Percentiles rank a stretch among this genome's conserved stretches.
Conservation (phyloP, 495 filamentous ascomycete species). For the Hypomontagnella monticulosa region DNA sequence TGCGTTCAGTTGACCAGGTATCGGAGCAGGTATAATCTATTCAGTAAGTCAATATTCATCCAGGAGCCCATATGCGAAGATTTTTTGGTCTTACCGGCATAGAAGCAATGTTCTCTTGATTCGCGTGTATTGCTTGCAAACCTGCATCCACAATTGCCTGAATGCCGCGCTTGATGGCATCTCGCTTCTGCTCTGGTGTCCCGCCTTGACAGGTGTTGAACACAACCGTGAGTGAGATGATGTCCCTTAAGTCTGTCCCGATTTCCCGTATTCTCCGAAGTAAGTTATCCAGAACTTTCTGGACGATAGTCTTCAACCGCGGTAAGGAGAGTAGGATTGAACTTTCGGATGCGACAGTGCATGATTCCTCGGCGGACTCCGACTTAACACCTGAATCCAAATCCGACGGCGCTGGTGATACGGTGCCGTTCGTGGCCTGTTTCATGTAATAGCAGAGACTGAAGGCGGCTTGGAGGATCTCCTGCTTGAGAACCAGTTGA, state of each 20-base stretch:
- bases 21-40: slow-evolving; percentile 36
- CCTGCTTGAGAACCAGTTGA: slow-evolving; percentile 46
- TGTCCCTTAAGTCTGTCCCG: slow-evolving; percentile 47
- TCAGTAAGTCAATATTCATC: slow-evolving; percentile 3
- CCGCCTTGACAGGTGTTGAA: slow-evolving; percentile 45
- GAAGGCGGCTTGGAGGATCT: slow-evolving; percentile 50
- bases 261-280: slow-evolving; percentile 43
- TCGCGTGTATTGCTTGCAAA: slow-evolving; percentile 38
- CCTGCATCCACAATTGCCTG: slow-evolving; percentile 45
- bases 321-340: slow-evolving; percentile 42
- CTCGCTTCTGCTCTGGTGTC: slow-evolving; percentile 37
- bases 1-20: slow-evolving; percentile 25
- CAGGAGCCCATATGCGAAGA: not conserved
- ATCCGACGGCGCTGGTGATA: slow-evolving; percentile 10
- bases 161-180: slow-evolving; percentile 39
- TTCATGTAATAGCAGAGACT: slow-evolving; percentile 53
- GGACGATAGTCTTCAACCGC: slow-evolving; percentile 44
- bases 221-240: slow-evolving; percentile 47
- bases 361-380: slow-evolving; percentile 35
- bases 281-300: slow-evolving; percentile 44
- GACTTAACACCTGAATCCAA: slow-evolving; percentile 21
- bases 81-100: slow-evolving; percentile 39
- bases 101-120: slow-evolving; percentile 41
- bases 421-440: slow-evolving; percentile 26
- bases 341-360: slow-evolving; percentile 35